phyloP scores from a whole-genome alignment of 139 green algal species.

The Micractinium conductrix region DNA sequence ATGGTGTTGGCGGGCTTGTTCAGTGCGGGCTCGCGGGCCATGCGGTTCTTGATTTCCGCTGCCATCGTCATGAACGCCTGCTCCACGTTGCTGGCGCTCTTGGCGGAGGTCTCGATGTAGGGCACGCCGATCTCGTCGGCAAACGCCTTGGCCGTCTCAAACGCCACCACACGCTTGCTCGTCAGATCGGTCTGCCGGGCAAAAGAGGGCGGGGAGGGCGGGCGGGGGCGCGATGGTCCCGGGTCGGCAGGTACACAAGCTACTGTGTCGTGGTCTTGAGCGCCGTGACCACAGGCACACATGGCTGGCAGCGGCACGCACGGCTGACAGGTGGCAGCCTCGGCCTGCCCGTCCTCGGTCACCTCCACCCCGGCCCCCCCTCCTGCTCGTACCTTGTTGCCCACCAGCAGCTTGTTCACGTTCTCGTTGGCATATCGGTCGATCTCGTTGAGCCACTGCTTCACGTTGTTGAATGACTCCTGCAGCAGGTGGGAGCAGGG shows the following conservation, averaged over 20 bases:
- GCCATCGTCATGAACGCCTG: constrained; percentile 99
- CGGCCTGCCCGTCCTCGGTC: too few species aligned
- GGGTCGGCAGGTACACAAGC: too few species aligned
- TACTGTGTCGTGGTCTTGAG: too few species aligned
- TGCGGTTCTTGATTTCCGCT: constrained; percentile 99
- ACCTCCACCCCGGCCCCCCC: not conserved
- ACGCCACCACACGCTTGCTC: constrained; percentile 97
- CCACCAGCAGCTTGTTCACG: constrained; percentile 99
- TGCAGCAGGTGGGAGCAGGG: too few species aligned
- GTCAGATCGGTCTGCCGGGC: constrained; percentile 80
- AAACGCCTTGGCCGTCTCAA: constrained; percentile 96
- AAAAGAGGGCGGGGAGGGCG: too few species aligned
- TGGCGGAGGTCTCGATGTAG: constrained; percentile 99
- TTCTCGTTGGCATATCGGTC: constrained; percentile 99
- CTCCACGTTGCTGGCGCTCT: constrained; percentile 99
- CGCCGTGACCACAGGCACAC: too few species aligned
- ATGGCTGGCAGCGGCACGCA: too few species aligned
- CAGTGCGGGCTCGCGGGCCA: constrained; percentile 88
- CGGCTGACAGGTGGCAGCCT: too few species aligned
- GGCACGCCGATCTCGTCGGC: constrained; percentile 99
- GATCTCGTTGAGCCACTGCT: constrained; percentile 99
- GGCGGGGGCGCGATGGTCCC: too few species aligned
- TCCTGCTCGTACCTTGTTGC: constrained; percentile 91
- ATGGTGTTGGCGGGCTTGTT: constrained; percentile 77
- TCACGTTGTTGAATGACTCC: constrained; percentile 99